Conservation (phyloP, 306 rosid species). For the Potentilla sterilis region DNA sequence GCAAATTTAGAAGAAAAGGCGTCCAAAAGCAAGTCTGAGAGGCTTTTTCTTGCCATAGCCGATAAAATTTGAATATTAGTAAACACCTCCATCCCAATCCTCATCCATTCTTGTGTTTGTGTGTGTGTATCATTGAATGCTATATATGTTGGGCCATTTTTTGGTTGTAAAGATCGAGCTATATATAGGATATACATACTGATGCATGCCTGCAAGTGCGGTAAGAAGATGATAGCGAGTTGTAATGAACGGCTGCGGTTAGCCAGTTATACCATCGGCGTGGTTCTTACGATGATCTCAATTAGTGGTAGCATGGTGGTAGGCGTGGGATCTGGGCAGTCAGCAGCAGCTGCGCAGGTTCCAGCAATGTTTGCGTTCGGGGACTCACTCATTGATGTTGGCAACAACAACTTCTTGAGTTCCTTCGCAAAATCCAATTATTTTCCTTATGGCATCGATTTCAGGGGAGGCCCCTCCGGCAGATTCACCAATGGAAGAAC, state of each 20-base stretch:
- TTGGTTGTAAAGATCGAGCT: neutral
- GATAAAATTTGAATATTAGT: neutral
- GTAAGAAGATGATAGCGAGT: neutral
- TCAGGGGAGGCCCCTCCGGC: conserved; percentile 58
- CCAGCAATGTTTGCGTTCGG: conserved; percentile 82
- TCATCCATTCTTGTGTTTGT: neutral
- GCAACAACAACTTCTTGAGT: conserved; percentile 67
- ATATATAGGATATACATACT: neutral
- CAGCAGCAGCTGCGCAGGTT: conserved; percentile 32
- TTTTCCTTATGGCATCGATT: conserved; percentile 76
- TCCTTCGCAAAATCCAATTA: conserved; percentile 58
- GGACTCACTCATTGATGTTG: conserved; percentile 81
- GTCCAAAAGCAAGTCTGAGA: conserved; percentile 12
- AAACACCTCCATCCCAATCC: neutral
- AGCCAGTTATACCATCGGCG: neutral
- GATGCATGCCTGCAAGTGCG: neutral
- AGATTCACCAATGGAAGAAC: conserved; percentile 78
- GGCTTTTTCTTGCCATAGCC: conserved; percentile 17
- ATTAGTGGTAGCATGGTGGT: neutral
- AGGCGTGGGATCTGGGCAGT: neutral
- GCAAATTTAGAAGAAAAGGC: conserved; percentile 18
- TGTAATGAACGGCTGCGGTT: neutral
- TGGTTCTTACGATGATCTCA: neutral
- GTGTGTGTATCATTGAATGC: neutral
- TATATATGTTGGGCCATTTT: neutral